Percentiles rank a stretch among this genome's conserved stretches.
Evolutionary conservation across 1,284 basidiomycete genomes (phyloP).

Genomic region (Cutaneotrichosporon sp.): DNA sequence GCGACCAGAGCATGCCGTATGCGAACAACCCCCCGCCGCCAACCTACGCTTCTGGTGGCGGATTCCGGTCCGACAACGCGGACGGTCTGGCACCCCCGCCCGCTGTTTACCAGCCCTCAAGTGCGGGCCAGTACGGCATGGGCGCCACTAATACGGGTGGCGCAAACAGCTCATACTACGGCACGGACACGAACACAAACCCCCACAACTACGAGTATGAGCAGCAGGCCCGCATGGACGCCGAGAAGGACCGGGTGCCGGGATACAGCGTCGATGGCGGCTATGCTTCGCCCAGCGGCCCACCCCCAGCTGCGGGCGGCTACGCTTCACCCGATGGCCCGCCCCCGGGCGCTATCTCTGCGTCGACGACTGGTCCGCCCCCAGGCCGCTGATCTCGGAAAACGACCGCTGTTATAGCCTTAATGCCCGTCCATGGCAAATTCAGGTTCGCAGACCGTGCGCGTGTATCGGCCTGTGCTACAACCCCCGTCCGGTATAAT

Average conservation of each 20-base stretch:
- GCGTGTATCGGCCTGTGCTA: neutral
- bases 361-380: neutral
- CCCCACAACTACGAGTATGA: constrained; percentile 44
- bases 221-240: constrained; percentile 35
- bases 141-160: constrained; percentile 27
- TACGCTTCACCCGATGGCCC: constrained; percentile 38
- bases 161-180: constrained; percentile 40
- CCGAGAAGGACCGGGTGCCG: neutral
- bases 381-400: neutral
- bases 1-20: constrained; percentile 17
- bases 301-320: constrained; percentile 27
- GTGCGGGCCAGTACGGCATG: constrained; percentile 37
- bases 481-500: neutral
- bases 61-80: constrained; percentile 3
- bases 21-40: constrained; percentile 42
- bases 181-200: constrained; percentile 14
- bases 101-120: constrained; percentile 44
- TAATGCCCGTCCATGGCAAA: neutral
- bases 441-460: neutral
- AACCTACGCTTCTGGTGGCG: constrained; percentile 17
- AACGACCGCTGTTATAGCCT: neutral
- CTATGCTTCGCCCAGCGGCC: constrained; percentile 37
- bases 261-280: constrained; percentile 10
- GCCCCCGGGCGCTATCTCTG: constrained; percentile 22
- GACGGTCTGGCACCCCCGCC: constrained; percentile 22